Conservation (phyloP, 2,329 filamentous ascomycete genomes). For the Penicillium sp. region DNA sequence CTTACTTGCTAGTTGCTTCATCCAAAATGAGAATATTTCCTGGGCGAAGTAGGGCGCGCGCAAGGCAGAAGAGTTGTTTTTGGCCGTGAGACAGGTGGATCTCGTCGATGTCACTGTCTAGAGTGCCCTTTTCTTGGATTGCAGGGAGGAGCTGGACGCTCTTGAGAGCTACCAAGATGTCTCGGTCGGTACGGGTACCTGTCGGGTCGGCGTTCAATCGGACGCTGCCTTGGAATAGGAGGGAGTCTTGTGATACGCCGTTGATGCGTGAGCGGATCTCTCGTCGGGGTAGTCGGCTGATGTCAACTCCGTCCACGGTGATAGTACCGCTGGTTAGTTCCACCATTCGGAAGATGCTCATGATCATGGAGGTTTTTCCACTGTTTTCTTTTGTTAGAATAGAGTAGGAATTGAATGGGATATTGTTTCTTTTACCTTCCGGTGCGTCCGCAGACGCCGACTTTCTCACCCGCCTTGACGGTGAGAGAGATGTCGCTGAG, state of each 20-base stretch:
- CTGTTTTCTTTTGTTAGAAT: slow-evolving; percentile 22
- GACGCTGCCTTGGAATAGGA: slow-evolving; percentile 43
- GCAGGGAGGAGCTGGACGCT: slow-evolving; percentile 39
- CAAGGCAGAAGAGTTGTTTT: slow-evolving; percentile 63
- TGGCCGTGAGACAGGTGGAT: slow-evolving; percentile 58
- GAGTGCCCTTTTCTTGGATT: slow-evolving; percentile 39
- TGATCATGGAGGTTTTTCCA: slow-evolving; percentile 45
- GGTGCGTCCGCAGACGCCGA: slow-evolving; percentile 43
- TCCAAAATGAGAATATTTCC: slow-evolving; percentile 47
- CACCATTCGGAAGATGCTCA: slow-evolving; percentile 45
- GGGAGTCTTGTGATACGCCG: slow-evolving; percentile 45
- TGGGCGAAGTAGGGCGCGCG: slow-evolving; percentile 54
- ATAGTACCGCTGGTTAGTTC: slow-evolving; percentile 42
- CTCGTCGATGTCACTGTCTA: slow-evolving; percentile 47
- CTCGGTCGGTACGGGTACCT: slow-evolving; percentile 29
- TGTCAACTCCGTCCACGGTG: slow-evolving; percentile 44
- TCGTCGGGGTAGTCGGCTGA: slow-evolving; percentile 39
- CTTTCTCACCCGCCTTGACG: slow-evolving; percentile 43
- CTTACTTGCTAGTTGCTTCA: slow-evolving; percentile 42
- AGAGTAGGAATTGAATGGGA: background rate
- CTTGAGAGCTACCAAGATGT: slow-evolving; percentile 38
- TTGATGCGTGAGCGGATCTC: slow-evolving; percentile 43
- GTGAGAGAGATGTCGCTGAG: slow-evolving; percentile 49
- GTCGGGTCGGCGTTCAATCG: slow-evolving; percentile 43
- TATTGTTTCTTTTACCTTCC: slow-evolving; percentile 30